phyloP scores from a whole-genome alignment of 108 stramenopile genomes.

The Fistulifera pelliculosa region DNA sequence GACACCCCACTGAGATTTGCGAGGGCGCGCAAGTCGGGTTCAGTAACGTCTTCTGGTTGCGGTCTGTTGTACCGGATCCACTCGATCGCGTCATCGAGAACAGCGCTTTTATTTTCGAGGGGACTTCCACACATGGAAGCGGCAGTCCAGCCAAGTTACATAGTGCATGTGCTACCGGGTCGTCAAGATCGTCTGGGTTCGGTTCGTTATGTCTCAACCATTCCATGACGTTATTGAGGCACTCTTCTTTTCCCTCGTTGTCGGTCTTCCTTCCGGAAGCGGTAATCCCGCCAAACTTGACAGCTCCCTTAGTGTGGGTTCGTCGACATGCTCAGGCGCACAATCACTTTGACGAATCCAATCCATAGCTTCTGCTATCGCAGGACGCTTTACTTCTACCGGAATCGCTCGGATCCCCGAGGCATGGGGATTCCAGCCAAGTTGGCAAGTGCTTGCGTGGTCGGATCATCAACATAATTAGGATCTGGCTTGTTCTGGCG shows the following conservation, averaged over 20 bases:
- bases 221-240: constrained; percentile 4
- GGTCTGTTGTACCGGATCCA: constrained; percentile 20
- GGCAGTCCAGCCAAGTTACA: constrained; percentile 2
- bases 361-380: constrained; percentile 8
- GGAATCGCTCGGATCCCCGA: constrained; percentile 2
- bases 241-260: constrained; percentile 5
- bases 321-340: constrained; percentile 1
- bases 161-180: constrained; percentile 6
- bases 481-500: constrained; percentile 8
- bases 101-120: constrained; percentile 10
- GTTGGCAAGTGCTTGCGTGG: neutral
- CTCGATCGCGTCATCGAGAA: constrained; percentile 20
- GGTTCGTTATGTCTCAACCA: constrained; percentile 10
- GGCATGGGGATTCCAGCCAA: neutral
- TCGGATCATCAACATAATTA: constrained; percentile 4
- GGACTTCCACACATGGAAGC: constrained; percentile 8
- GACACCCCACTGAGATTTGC: constrained; percentile 9
- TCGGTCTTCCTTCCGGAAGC: neutral
- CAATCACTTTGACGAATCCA: constrained; percentile 14
- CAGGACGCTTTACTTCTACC: constrained; percentile 5
- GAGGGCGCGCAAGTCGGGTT: constrained; percentile 2
- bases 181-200: constrained; percentile 4
- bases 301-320: constrained; percentile 1
- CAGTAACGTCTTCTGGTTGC: neutral
- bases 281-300: constrained; percentile 7